These are phyloP conservation scores for Isoetes engelmannii DNA, from an alignment of 83 land plant genomes.

Conservation along the genomic window DNA sequence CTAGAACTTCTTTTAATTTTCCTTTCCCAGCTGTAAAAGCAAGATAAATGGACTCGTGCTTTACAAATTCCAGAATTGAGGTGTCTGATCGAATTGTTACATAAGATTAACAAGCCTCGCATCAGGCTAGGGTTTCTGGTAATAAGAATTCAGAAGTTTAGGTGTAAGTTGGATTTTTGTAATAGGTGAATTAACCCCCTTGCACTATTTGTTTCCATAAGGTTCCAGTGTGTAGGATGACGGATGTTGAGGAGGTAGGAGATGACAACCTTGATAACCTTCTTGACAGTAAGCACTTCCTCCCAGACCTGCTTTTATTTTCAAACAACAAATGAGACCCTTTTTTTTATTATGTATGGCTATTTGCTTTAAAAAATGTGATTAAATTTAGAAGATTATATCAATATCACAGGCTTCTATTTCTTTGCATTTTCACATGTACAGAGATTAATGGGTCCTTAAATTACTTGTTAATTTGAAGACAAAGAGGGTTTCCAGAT, in stretches of 20 bases:
- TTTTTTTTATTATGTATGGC: background rate
- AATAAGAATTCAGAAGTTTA: no score
- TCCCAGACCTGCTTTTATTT: slow-evolving; percentile 14
- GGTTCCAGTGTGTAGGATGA: background rate
- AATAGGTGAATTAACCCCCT: no score
- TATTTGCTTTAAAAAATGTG: background rate
- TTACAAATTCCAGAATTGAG: no score
- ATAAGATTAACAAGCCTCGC: no score
- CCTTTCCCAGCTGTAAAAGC: no score
- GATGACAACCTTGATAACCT: slow-evolving; percentile 12
- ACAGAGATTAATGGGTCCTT: background rate
- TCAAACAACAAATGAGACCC: background rate
- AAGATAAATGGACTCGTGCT: no score
- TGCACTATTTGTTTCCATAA: background rate
- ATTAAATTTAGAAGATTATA: no score
- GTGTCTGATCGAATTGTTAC: no score
- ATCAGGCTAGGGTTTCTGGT: no score
- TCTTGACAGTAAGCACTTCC: slow-evolving; percentile 13
- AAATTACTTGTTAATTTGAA: background rate
- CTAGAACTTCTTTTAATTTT: no score
- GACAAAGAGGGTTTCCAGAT: no score
- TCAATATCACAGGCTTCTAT: background rate
- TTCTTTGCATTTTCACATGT: background rate
- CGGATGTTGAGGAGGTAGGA: slow-evolving; percentile 14
- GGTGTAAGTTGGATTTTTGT: no score